These are phyloP conservation scores for Litsea cubeba DNA, from an alignment of 164 flowering plant genomes.

Conservation along the genomic window DNA sequence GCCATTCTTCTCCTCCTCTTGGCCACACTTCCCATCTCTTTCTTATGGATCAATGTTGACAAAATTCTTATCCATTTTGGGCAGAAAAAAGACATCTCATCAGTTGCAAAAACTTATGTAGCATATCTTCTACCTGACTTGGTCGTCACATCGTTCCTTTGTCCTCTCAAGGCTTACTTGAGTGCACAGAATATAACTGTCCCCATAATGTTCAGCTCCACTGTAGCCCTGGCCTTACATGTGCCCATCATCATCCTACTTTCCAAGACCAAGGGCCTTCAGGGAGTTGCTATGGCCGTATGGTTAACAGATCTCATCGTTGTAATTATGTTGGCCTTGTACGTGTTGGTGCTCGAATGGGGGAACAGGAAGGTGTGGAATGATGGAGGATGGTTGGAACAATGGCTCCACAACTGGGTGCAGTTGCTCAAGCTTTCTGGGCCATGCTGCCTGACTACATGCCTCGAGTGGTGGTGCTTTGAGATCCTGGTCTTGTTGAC, in stretches of 20 bases:
- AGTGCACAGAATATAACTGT: constrained; percentile 63
- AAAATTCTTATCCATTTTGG: constrained; percentile 61
- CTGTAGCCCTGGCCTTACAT: constrained; percentile 53
- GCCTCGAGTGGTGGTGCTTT: constrained; percentile 98
- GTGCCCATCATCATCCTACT: constrained; percentile 60
- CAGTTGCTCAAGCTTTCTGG: constrained; percentile 50
- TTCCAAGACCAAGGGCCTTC: constrained; percentile 50
- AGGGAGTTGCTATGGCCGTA: constrained; percentile 66
- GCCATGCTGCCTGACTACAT: constrained; percentile 81
- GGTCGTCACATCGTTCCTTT: constrained; percentile 54
- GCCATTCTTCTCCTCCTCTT: constrained; percentile 42
- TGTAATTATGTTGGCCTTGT: constrained; percentile 33
- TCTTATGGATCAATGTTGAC: constrained; percentile 76
- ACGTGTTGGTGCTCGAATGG: constrained; percentile 34
- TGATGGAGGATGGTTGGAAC: constrained; percentile 75
- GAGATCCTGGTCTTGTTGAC: constrained; percentile 77
- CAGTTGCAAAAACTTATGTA: constrained; percentile 47
- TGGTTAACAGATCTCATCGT: constrained; percentile 66
- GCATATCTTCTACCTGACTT: constrained; percentile 75
- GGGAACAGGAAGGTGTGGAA: constrained; percentile 36
- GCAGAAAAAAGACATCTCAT: constrained; percentile 59
- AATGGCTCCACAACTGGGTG: constrained; percentile 48
- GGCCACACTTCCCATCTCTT: constrained; percentile 50
- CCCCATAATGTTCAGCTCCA: constrained; percentile 70
- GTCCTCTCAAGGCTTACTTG: constrained; percentile 75